Percentiles rank a stretch among this genome's conserved stretches.
Conservation (phyloP, 1,284 basidiomycete genomes). For the Tilletia walkeri region DNA sequence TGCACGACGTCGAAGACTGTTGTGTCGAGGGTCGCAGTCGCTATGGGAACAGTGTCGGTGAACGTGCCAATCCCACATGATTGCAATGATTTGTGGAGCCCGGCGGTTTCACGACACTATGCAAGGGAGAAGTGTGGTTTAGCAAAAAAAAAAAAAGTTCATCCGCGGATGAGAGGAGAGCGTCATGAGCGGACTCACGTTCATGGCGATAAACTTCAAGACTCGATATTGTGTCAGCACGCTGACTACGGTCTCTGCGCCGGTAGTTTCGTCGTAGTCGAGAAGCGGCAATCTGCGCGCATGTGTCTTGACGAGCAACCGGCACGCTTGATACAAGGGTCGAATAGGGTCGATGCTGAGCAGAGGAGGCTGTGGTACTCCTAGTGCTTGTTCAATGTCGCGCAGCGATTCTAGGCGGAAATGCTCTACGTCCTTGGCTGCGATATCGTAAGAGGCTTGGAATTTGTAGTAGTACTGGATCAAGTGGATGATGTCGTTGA, state of each 20-base stretch:
- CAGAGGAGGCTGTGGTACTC: conserved; percentile 87
- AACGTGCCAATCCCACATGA: conserved; percentile 92
- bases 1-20: conserved; percentile 98
- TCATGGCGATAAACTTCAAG: conserved; percentile 97
- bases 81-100: conserved; percentile 70
- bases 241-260: conserved; percentile 90
- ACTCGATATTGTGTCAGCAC: conserved; percentile 97
- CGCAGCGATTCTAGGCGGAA: conserved; percentile 70
- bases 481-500: conserved; percentile 54
- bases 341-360: conserved; percentile 79
- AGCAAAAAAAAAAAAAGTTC: not conserved
- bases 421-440: conserved; percentile 87
- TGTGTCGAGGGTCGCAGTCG: conserved; percentile 85
- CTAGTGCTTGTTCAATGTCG: conserved; percentile 92
- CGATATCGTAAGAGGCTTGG: conserved; percentile 69
- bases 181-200: conserved; percentile 64
- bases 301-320: conserved; percentile 88
- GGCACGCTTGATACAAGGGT: conserved; percentile 86
- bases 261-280: conserved; percentile 88
- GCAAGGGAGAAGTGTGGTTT: not conserved
- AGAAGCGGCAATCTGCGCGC: conserved; percentile 90
- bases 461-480: conserved; percentile 54
- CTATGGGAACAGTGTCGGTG: conserved; percentile 67
- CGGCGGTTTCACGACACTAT: conserved; percentile 46
- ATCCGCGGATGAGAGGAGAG: not conserved